phyloP scores from a whole-genome alignment of 345 rosid genomes.

The Microthlaspi erraticum region DNA sequence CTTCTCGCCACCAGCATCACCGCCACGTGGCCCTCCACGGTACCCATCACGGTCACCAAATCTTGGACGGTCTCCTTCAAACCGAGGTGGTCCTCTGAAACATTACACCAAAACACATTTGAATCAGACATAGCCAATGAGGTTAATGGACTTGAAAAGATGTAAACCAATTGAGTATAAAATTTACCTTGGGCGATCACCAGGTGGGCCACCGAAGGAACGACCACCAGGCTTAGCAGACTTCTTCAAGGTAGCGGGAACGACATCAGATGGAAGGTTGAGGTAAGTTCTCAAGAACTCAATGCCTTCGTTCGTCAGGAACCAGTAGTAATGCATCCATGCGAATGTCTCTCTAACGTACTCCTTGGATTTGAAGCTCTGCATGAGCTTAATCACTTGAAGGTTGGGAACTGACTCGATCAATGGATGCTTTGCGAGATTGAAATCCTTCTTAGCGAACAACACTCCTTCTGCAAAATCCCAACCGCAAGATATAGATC shows the following conservation, averaged over 20 bases:
- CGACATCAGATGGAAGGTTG: constrained; percentile 75
- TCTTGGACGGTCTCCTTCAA: constrained; percentile 80
- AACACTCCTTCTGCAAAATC: constrained; percentile 70
- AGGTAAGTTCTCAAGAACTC: constrained; percentile 72
- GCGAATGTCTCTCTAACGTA: constrained; percentile 75
- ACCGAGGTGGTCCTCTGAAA: constrained; percentile 76
- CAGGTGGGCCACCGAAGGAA: constrained; percentile 72
- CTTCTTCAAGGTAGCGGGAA: constrained; percentile 82
- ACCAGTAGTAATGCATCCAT: constrained; percentile 82
- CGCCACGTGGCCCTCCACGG: constrained; percentile 89
- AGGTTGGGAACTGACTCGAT: constrained; percentile 74
- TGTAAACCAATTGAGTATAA: neutral
- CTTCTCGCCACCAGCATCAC: constrained; percentile 81
- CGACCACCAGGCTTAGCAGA: constrained; percentile 69
- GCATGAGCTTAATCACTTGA: constrained; percentile 87
- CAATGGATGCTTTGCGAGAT: constrained; percentile 71
- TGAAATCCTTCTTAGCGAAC: constrained; percentile 78
- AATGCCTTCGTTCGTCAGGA: constrained; percentile 69
- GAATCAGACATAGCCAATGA: neutral
- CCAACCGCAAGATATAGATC: neutral
- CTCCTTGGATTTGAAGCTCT: constrained; percentile 80
- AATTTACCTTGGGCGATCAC: constrained; percentile 72
- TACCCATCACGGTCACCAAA: constrained; percentile 94
- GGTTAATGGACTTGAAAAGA: neutral
- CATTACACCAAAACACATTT: constrained; percentile 12